A percentile compares a stretch with the other conserved stretches of the same genome.
These are phyloP conservation scores for Rhodotorula diobovata DNA, from an alignment of 768 basidiomycete species.

Conservation along the genomic window DNA sequence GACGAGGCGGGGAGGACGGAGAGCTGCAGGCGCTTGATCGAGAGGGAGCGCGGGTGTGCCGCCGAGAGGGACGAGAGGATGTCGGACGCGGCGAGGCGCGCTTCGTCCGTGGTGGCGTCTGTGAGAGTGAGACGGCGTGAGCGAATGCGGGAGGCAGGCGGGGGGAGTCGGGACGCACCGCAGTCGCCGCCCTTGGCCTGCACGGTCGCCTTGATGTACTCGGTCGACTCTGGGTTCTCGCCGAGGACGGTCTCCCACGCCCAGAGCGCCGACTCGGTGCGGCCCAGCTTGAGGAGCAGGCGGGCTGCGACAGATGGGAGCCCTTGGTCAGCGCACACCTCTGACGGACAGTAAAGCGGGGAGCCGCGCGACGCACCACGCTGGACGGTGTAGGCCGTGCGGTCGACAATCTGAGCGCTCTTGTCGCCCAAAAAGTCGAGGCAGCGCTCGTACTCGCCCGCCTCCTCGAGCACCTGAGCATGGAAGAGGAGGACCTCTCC, in stretches of 20 bases:
- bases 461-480: conserved; percentile 65
- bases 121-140: conserved; percentile 1
- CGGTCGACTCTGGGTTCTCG: conserved; percentile 74
- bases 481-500: conserved; percentile 79
- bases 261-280: conserved; percentile 66
- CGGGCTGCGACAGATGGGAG: conserved; percentile 56
- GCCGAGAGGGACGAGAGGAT: conserved; percentile 60
- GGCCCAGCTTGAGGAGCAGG: conserved; percentile 63
- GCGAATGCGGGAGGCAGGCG: neutral
- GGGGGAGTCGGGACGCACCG: conserved; percentile 51
- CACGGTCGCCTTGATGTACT: conserved; percentile 73
- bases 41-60: conserved; percentile 63
- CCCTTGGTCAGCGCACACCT: neutral
- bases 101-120: conserved; percentile 49
- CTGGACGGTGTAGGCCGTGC: conserved; percentile 56
- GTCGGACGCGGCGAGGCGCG: conserved; percentile 56
- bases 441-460: conserved; percentile 50
- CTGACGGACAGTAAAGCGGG: neutral
- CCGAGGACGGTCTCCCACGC: conserved; percentile 77
- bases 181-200: conserved; percentile 62
- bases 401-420: conserved; percentile 56
- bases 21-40: conserved; percentile 70
- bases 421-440: conserved; percentile 45
- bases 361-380: conserved; percentile 22
- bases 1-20: conserved; percentile 57